phyloP scores from a whole-genome alignment of 257 asterid species.

The Coffea canephora region DNA sequence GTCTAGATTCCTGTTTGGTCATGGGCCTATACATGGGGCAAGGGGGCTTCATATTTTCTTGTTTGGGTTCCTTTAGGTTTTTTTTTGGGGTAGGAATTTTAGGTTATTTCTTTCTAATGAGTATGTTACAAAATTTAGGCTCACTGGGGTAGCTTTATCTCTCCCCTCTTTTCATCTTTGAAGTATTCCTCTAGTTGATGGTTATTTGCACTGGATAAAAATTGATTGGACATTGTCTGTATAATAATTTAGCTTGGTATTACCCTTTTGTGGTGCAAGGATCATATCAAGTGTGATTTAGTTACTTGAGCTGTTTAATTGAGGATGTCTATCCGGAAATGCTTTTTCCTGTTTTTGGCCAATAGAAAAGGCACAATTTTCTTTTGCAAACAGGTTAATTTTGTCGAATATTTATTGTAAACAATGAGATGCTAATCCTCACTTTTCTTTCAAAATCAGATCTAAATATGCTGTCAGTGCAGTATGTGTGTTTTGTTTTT shows the following conservation, averaged over 20 bases:
- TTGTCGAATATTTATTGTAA: neutral
- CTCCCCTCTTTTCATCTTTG: neutral
- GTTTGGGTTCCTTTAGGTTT: neutral
- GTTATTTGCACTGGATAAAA: neutral
- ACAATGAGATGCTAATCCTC: neutral
- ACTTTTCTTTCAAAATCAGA: neutral
- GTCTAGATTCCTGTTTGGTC: neutral
- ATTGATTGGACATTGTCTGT: neutral
- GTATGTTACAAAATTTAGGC: neutral
- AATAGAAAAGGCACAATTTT: neutral
- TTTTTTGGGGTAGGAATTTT: neutral
- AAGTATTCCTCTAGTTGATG: neutral
- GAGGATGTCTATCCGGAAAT: neutral
- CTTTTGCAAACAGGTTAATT: neutral
- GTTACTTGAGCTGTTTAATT: neutral
- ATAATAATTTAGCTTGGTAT: neutral
- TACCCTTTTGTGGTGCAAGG: neutral
- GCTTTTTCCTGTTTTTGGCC: neutral
- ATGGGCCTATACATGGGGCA: neutral
- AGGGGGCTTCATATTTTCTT: neutral
- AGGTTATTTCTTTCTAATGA: neutral
- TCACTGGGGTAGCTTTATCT: neutral
- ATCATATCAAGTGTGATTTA: neutral
- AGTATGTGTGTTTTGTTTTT: too few species aligned
- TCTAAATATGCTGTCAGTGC: neutral